phyloP scores from a whole-genome alignment of 345 rosid genomes.

The Euphorbia peplus region DNA sequence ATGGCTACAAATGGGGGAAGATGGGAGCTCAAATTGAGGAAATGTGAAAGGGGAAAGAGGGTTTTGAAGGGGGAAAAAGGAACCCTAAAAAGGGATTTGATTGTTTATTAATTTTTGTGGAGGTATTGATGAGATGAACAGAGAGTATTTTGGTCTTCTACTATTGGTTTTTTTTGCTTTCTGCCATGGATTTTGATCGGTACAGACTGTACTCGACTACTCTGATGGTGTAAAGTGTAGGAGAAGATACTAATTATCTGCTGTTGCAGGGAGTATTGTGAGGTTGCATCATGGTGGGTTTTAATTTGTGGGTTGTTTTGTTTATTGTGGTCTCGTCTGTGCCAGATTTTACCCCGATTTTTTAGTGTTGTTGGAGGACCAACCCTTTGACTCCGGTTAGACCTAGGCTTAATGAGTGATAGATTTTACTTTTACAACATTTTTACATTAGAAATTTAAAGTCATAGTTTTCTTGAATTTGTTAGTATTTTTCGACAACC shows the following conservation, averaged over 20 bases:
- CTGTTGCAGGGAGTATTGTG: not conserved
- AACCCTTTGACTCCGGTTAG: no score
- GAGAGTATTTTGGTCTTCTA: not conserved
- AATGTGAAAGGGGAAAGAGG: constrained; percentile 3
- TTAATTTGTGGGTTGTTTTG: no score
- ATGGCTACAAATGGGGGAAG: not conserved
- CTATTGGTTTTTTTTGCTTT: not conserved
- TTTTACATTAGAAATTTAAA: no score
- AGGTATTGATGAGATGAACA: constrained; percentile 14
- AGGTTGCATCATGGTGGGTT: not conserved
- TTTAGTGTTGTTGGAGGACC: no score
- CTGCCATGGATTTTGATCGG: not conserved
- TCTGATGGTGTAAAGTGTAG: constrained; percentile 10
- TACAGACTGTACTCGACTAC: constrained; percentile 9
- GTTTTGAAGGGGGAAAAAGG: not conserved
- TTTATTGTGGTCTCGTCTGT: no score
- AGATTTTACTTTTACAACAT: no score
- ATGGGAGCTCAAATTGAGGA: constrained; percentile 1
- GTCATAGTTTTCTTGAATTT: no score
- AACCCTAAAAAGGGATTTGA: constrained; percentile 11
- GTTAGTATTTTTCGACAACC: no score
- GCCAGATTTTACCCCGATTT: no score
- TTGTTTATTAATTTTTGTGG: not conserved
- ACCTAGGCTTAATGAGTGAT: no score
- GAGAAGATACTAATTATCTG: not conserved